These are phyloP conservation scores for Fragilaria radians DNA, from an alignment of 108 stramenopile genomes.

Conservation along the genomic window DNA sequence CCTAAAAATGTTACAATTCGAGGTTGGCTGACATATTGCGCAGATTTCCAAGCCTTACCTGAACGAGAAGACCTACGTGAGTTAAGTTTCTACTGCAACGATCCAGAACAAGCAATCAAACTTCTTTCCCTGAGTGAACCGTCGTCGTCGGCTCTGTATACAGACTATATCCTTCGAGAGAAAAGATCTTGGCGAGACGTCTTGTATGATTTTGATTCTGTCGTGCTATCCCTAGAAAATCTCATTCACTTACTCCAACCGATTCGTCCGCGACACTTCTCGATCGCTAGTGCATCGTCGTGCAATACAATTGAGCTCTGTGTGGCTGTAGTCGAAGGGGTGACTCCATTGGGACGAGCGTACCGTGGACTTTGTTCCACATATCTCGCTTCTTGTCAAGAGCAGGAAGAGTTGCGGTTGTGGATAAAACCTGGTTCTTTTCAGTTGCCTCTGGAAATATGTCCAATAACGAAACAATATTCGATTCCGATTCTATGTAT, in stretches of 20 bases:
- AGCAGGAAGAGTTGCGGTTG: conserved; percentile 19
- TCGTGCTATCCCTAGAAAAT: conserved; percentile 47
- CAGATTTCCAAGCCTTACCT: conserved; percentile 69
- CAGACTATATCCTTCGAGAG: conserved; percentile 75
- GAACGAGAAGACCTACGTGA: conserved; percentile 78
- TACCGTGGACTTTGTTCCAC: conserved; percentile 66
- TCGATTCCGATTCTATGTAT: conserved; percentile 61
- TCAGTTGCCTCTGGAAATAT: conserved; percentile 37
- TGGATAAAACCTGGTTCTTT: conserved; percentile 81
- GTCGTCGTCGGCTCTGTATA: conserved; percentile 60
- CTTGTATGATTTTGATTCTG: conserved; percentile 76
- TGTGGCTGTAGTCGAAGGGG: conserved; percentile 72
- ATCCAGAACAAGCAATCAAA: conserved; percentile 53
- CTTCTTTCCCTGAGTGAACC: conserved; percentile 62
- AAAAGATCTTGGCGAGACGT: conserved; percentile 80
- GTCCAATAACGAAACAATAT: conserved; percentile 11
- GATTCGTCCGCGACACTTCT: conserved; percentile 68
- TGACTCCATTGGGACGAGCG: conserved; percentile 56
- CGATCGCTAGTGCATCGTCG: conserved; percentile 70
- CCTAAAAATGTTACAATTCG: conserved; percentile 60
- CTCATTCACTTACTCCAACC: conserved; percentile 55
- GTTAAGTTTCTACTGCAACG: conserved; percentile 47
- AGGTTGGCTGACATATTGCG: conserved; percentile 65
- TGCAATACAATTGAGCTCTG: conserved; percentile 58
- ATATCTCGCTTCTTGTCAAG: conserved; percentile 33